Percentiles rank a stretch among this genome's conserved stretches.
phyloP scores from a whole-genome alignment of 768 basidiomycete genomes.

The Hortiboletus campestris region DNA sequence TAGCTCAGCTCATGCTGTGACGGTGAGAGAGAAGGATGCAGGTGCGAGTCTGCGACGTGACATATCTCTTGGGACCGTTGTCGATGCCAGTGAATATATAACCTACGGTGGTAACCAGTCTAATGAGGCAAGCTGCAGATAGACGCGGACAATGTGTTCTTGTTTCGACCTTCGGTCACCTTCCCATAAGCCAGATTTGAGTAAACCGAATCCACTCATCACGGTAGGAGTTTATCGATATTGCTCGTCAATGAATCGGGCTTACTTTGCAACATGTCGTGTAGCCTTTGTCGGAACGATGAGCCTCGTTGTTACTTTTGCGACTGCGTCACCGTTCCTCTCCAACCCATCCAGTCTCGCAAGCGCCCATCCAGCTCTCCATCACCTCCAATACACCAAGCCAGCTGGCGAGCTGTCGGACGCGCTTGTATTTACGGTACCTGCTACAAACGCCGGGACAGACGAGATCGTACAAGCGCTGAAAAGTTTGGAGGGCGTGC shows the following conservation, averaged over 20 bases:
- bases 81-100: not conserved
- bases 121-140: too few species aligned
- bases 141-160: too few species aligned
- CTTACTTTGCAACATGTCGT: not conserved
- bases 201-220: too few species aligned
- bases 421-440: conserved; percentile 17
- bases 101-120: too few species aligned
- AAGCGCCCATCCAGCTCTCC: conserved; percentile 18
- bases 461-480: conserved; percentile 17
- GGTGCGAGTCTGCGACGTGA: too few species aligned
- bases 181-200: too few species aligned
- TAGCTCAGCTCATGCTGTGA: conserved; percentile 64
- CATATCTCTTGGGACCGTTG: conserved; percentile 38
- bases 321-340: conserved; percentile 22
- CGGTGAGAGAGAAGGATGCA: conserved; percentile 32
- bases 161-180: too few species aligned
- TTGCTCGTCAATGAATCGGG: not conserved
- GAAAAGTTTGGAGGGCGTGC: conserved; percentile 16
- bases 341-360: conserved; percentile 21
- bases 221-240: not conserved
- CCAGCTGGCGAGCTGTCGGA: conserved; percentile 23
- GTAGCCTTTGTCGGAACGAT: not conserved
- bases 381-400: conserved; percentile 22
- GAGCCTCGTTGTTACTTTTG: conserved; percentile 33
- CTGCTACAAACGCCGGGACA: conserved; percentile 1